Evolutionary conservation across 169 alveolate species (phyloP), one percentile per base, ranked within the genome.

Genomic region (Eimeria praecox): DNA sequence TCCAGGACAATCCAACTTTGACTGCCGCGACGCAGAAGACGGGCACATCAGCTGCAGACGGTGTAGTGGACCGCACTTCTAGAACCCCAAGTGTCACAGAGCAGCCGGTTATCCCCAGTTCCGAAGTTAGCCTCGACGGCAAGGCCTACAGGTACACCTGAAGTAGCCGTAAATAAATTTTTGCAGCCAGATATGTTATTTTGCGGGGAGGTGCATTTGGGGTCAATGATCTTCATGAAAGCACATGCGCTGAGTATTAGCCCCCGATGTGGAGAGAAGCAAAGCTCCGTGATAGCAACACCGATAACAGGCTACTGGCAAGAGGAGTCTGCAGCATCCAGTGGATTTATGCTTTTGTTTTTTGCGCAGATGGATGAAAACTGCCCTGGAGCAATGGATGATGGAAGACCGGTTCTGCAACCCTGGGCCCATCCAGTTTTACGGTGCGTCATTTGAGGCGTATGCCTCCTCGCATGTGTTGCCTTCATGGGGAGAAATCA

Each of bases 351-450:
- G 83, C 66, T 6, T 78, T 5, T 42, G 87, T 59, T 27, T 46
- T 49, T 27, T 33, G 33, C 69, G 44, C 86, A 92, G 95, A 69
- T 92, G 95, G 95, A 92, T 92, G 95, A 92, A 92, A 75, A 92
- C 95, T 4, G 95, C 95, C 16, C 46, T 83, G 71, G 95, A 92
- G 77, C 97, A 96, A 87, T 99, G 99, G 99, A 97, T 97, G 80
- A 94, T 97, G 96, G 99, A 98, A 56, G 99, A 99, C 96, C 98
- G 98, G 42, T 99, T 98, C 97, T 98, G 98, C 94, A 99, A 99
- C 96, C 99, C 99, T 8, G 99, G 99, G 22, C 99, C 99, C n/a
- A 99, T 99, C 30, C 99, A 99, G 96, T 99, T 98, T 97, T 97
- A 95, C 94, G 99, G 99, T 62, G 86, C 64, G 87, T 87, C 82